Evolutionary conservation across 805 yeast genomes (phyloP), one percentile per base, ranked within the genome.

Genomic region (Yamadazyma scolyti): DNA sequence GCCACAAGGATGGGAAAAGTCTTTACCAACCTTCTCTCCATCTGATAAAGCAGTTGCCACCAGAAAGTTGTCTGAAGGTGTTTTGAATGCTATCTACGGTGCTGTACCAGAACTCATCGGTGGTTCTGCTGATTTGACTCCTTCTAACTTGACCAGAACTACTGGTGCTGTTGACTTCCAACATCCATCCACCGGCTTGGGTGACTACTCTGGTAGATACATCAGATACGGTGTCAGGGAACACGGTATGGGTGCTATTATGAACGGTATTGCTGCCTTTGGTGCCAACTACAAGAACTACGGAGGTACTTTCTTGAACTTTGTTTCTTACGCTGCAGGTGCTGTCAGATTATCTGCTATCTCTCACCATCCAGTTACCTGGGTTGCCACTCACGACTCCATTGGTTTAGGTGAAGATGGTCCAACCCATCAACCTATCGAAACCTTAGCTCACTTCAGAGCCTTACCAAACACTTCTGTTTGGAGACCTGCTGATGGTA

Each of bases 281-380:
- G 82, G 82, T 68, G 83, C 82, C 43, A 86, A 84, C 71, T 78
- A 73, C 75, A 82, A 79, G 66, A 82, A 89, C 50, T 88, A 80
- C 71, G 96, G 96, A 63, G 97, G 95, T 68, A 90, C 98, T 56
- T 90, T 90, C 89, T 75, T 90, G 63, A 90, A 90, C 80, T 90
- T 90, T 51, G 80, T 75, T 43, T 73, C 79, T 10, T 83, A 83
- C 55, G 93, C 88, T 47, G 76, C 88, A 23, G 90, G 90, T 72
- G 88, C 94, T 50, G 77, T 83, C 33, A 79, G 93, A 77, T 73
- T 83, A 56, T 73, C 89, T 36, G 90, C 93, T 36, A 65, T 84
- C 44, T 81, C 89, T 37, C 85, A 83, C 50, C 85, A 78, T 58
- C 90, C 90, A 44, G 77, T 83, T 48, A 73, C 79, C 49, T 82